These are phyloP conservation scores for Neonothopanus nambi DNA, from an alignment of 1,284 basidiomycete species.

Conservation along the genomic window DNA sequence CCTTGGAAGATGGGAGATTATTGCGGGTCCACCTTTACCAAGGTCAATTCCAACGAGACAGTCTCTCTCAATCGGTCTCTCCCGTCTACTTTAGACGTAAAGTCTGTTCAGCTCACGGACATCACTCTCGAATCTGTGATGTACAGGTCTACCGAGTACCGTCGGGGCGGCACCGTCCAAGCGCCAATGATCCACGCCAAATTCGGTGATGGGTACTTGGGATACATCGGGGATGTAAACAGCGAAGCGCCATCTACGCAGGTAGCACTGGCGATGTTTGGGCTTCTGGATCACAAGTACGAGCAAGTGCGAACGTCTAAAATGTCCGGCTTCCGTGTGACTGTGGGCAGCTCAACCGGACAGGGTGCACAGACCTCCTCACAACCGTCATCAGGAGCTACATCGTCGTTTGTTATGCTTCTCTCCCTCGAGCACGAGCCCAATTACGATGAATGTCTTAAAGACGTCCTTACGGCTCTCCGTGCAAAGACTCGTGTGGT, in stretches of 20 bases:
- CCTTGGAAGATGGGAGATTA: slow-evolving; percentile 15
- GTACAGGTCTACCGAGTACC: slow-evolving; percentile 6
- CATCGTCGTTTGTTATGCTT: no score
- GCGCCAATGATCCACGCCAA: slow-evolving; percentile 1
- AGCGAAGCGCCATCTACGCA: slow-evolving; percentile 14
- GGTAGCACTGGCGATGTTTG: slow-evolving; percentile 16
- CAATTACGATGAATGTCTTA: neutral
- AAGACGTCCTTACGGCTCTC: neutral
- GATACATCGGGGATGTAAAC: slow-evolving; percentile 21
- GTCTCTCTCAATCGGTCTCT: slow-evolving; percentile 4
- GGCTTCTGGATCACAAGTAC: no score
- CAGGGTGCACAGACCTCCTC: no score
- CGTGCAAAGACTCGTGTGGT: neutral
- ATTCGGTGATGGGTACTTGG: slow-evolving; percentile 15
- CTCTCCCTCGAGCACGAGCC: neutral
- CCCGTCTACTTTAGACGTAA: slow-evolving; percentile 10
- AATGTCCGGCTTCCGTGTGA: no score
- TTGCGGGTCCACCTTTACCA: slow-evolving; percentile 13
- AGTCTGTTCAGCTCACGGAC: slow-evolving; percentile 9
- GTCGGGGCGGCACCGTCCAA: slow-evolving; percentile 1
- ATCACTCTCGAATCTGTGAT: slow-evolving; percentile 5
- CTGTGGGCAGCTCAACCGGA: no score
- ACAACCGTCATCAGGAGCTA: no score
- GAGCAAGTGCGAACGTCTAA: no score
- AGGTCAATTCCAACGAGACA: neutral